A percentile compares a stretch with the other conserved stretches of the same genome.
Evolutionary conservation across 768 basidiomycete genomes (phyloP).

Genomic region (Lentinus brumalis): DNA sequence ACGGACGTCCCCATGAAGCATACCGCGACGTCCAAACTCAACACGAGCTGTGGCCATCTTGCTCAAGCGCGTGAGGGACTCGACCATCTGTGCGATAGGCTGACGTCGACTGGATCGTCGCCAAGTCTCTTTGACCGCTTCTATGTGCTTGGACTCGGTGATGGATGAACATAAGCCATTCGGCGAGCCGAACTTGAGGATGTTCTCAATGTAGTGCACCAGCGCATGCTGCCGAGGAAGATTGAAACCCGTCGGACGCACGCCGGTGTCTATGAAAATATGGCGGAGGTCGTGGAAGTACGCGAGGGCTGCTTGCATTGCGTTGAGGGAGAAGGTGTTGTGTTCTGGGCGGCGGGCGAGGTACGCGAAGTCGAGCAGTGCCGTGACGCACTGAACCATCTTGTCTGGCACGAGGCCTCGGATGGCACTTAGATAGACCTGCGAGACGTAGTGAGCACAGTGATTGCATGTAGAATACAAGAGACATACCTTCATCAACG

Average conservation of each 20-base stretch:
- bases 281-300: slow-evolving; percentile 15
- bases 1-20: no score
- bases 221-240: slow-evolving; percentile 26
- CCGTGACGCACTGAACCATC: slow-evolving; percentile 7
- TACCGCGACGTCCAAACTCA: no score
- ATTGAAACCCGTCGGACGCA: slow-evolving; percentile 8
- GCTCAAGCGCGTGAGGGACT: no score
- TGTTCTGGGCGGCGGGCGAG: slow-evolving; percentile 9
- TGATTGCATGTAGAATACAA: no score
- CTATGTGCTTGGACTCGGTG: slow-evolving; percentile 29
- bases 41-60: no score
- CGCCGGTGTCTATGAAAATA: slow-evolving; percentile 15
- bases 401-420: slow-evolving; percentile 8
- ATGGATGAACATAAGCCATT: slow-evolving; percentile 30
- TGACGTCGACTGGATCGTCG: slow-evolving; percentile 16
- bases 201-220: slow-evolving; percentile 19
- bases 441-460: no score
- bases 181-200: slow-evolving; percentile 25
- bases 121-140: slow-evolving; percentile 27
- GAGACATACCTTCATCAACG: no score
- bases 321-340: background rate
- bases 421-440: slow-evolving; percentile 25
- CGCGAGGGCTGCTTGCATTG: slow-evolving; percentile 13
- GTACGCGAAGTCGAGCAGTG: slow-evolving; percentile 28
- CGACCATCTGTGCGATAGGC: no score